Percentiles rank a stretch among this genome's conserved stretches.
Conservation (phyloP, 805 yeast genomes). For the Teunomyces tritomae region DNA sequence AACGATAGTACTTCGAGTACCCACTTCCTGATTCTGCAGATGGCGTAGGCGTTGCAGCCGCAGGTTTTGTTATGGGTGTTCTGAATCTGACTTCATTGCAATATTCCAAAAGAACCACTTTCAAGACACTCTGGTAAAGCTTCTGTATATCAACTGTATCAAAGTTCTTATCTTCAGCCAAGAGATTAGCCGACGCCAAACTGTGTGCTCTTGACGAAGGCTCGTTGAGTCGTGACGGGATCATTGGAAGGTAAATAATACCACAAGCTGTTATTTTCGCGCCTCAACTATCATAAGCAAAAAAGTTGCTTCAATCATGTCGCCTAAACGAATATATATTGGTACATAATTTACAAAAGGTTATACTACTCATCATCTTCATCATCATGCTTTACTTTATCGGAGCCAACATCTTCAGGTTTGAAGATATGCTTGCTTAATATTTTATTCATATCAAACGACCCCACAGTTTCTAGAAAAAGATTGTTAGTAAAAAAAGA, state of each 20-base stretch:
- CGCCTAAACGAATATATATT: not conserved
- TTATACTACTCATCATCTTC: conserved; percentile 6
- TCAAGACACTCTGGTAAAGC: conserved; percentile 52
- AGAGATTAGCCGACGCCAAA: conserved; percentile 21
- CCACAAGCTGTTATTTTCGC: not conserved
- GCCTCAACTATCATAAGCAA: not conserved
- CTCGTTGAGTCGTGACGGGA: conserved; percentile 1
- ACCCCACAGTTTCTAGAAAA: conserved; percentile 37
- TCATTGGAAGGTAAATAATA: not conserved
- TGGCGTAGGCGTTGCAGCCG: not conserved
- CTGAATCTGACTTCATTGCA: conserved; percentile 63
- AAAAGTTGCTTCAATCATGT: not conserved
- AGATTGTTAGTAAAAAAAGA: conserved; percentile 9
- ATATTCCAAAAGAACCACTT: conserved; percentile 57
- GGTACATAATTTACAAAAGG: conserved; percentile 1
- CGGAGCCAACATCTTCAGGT: conserved; percentile 23
- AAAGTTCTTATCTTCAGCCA: conserved; percentile 10
- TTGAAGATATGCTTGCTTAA: conserved; percentile 50
- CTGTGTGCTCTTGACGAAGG: conserved; percentile 18
- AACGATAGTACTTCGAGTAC: conserved; percentile 9
- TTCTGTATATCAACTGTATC: conserved; percentile 20
- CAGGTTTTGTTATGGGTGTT: conserved; percentile 19
- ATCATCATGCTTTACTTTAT: conserved; percentile 1
- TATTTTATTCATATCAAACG: conserved; percentile 58
- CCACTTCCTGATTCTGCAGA: conserved; percentile 1